A percentile compares a stretch with the other conserved stretches of the same genome.
phyloP scores from a whole-genome alignment of 2,329 filamentous ascomycete species.

The Clarireedia hainanense region DNA sequence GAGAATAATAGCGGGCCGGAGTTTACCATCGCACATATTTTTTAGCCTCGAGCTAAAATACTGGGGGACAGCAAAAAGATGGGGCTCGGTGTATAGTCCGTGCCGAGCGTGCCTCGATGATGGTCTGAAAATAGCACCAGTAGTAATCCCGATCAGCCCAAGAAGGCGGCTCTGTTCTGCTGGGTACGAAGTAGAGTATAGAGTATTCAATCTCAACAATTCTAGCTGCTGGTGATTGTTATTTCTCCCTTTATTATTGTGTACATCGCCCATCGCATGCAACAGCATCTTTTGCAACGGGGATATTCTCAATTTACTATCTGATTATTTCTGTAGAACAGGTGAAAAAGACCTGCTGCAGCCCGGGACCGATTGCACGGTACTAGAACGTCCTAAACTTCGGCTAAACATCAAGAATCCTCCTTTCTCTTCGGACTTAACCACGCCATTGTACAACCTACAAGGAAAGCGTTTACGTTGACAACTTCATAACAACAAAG shows the following conservation, averaged over 20 bases:
- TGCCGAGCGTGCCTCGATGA: not conserved
- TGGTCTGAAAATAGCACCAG: not conserved
- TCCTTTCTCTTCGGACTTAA: constrained; percentile 4
- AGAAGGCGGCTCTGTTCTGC: no score
- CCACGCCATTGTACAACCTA: constrained; percentile 1
- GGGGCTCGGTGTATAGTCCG: not conserved
- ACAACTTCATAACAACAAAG: not conserved
- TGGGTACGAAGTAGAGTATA: no score
- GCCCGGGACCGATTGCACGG: no score
- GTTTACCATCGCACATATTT: constrained; percentile 1
- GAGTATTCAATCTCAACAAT: no score
- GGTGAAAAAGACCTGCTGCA: no score
- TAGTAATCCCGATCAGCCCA: no score
- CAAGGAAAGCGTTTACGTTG: not conserved
- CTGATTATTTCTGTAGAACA: no score
- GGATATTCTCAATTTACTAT: no score
- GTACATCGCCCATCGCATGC: no score
- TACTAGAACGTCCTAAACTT: not conserved
- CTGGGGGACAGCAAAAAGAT: not conserved
- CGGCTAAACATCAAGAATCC: constrained; percentile 9
- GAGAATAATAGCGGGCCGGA: not conserved
- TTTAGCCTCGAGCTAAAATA: constrained; percentile 6
- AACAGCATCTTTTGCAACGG: no score
- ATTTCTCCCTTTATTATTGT: no score
- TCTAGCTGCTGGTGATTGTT: no score